phyloP scores from a whole-genome alignment of 768 basidiomycete genomes.

The Auriscalpium vulgare region DNA sequence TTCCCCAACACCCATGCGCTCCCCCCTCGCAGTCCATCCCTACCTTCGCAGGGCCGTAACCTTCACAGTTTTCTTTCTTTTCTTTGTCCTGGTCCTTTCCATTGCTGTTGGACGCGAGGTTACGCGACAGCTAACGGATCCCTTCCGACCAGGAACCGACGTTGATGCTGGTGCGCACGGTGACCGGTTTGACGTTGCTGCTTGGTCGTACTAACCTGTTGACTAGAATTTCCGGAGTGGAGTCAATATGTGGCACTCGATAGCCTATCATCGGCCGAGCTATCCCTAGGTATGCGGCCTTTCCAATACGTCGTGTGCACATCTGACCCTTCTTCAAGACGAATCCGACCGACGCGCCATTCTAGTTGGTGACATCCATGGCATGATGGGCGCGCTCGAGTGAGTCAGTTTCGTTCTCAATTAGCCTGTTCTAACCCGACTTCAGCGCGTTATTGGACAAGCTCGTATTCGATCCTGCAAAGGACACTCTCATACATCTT shows the following conservation, averaged over 20 bases:
- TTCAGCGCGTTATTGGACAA: constrained; percentile 56
- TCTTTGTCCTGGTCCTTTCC: constrained; percentile 37
- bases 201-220: too few species aligned
- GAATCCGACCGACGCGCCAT: constrained; percentile 51
- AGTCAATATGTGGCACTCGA: constrained; percentile 2
- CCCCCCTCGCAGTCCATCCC: constrained; percentile 5
- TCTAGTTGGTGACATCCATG: constrained; percentile 85
- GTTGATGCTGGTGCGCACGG: too few species aligned
- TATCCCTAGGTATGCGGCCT: constrained; percentile 43
- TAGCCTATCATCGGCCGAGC: constrained; percentile 38
- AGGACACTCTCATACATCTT: constrained; percentile 70
- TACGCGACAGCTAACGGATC: constrained; percentile 9
- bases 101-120: constrained; percentile 22
- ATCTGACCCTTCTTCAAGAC: constrained; percentile 27
- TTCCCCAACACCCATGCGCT: background rate
- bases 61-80: constrained; percentile 29
- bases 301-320: background rate
- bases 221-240: background rate
- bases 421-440: background rate
- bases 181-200: too few species aligned
- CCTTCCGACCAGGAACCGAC: background rate
- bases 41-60: constrained; percentile 22
- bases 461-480: constrained; percentile 47
- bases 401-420: constrained; percentile 27
- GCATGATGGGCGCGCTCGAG: constrained; percentile 63